A percentile compares a stretch with the other conserved stretches of the same genome.
Conservation (phyloP, 768 basidiomycete species). For the Trametes cingulata region DNA sequence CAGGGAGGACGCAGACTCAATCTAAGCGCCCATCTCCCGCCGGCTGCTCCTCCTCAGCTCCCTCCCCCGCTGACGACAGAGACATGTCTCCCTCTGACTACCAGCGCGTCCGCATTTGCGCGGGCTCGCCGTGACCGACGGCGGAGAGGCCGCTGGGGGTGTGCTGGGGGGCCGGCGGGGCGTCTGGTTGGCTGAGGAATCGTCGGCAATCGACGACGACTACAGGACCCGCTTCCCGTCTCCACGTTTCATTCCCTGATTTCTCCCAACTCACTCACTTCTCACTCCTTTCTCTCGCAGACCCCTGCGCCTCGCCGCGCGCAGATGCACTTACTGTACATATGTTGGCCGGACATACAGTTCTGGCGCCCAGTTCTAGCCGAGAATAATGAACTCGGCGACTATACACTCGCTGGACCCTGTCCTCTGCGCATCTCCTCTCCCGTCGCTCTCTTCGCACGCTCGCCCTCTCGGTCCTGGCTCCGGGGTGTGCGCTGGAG, state of each 20-base stretch:
- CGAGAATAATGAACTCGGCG: slow-evolving; percentile 5
- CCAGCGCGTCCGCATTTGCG: not conserved
- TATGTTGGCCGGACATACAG: no score
- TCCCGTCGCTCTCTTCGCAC: not conserved
- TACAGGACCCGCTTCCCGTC: slow-evolving; percentile 4
- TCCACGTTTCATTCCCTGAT: slow-evolving; percentile 3
- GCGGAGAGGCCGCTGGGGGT: not conserved
- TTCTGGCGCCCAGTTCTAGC: not conserved
- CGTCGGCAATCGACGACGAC: slow-evolving; percentile 18
- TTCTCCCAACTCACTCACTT: not conserved
- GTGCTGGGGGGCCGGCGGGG: not conserved
- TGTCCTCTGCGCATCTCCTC: not conserved
- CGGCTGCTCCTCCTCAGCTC: not conserved
- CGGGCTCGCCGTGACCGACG: not conserved
- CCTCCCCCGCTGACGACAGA: no score
- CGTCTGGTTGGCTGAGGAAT: not conserved
- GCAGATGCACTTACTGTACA: no score
- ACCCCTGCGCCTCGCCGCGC: not conserved
- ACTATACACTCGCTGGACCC: not conserved
- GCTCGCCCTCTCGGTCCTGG: not conserved
- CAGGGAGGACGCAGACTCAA: slow-evolving; percentile 12
- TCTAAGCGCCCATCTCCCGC: slow-evolving; percentile 17
- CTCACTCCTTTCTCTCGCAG: not conserved
- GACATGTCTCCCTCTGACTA: no score
- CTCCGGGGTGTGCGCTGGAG: not conserved